A percentile compares a stretch with the other conserved stretches of the same genome.
These are phyloP conservation scores for Trebouxia sp. DNA, from an alignment of 139 green algal species.

Conservation along the genomic window DNA sequence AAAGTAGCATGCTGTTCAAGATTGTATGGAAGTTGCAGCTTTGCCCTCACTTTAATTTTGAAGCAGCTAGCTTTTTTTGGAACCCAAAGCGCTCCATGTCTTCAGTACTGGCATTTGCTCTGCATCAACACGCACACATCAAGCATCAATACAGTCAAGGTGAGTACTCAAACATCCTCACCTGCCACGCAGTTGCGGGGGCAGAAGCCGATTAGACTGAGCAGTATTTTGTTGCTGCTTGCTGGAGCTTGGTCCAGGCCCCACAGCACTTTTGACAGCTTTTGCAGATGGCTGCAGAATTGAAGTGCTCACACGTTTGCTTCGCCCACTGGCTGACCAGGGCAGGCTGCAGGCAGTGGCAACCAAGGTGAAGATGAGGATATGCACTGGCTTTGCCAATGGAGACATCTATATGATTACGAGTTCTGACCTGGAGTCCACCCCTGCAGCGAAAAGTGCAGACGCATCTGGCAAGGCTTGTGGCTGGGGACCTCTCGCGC, in stretches of 20 bases:
- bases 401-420: too few species aligned
- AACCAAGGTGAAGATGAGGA: too few species aligned
- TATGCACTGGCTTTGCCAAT: too few species aligned
- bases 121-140: too few species aligned
- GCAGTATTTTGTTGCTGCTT: neutral
- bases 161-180: neutral
- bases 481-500: too few species aligned
- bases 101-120: constrained; percentile 1
- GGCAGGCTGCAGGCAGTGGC: neutral
- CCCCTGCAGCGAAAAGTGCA: neutral
- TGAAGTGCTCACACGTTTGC: neutral
- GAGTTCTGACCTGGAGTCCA: constrained; percentile 26
- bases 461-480: neutral
- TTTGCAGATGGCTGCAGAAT: too few species aligned
- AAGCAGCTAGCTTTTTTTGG: too few species aligned
- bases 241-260: neutral
- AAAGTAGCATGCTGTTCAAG: too few species aligned
- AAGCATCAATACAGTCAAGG: too few species aligned
- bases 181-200: constrained; percentile 5
- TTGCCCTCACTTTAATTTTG: too few species aligned
- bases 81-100: constrained; percentile 12
- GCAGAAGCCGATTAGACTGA: neutral
- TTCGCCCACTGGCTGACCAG: neutral
- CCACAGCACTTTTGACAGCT: neutral
- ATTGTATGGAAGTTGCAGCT: too few species aligned